Conservation (phyloP, 1,284 basidiomycete species). For the Cutaneotrichosporon arboriforme region DNA sequence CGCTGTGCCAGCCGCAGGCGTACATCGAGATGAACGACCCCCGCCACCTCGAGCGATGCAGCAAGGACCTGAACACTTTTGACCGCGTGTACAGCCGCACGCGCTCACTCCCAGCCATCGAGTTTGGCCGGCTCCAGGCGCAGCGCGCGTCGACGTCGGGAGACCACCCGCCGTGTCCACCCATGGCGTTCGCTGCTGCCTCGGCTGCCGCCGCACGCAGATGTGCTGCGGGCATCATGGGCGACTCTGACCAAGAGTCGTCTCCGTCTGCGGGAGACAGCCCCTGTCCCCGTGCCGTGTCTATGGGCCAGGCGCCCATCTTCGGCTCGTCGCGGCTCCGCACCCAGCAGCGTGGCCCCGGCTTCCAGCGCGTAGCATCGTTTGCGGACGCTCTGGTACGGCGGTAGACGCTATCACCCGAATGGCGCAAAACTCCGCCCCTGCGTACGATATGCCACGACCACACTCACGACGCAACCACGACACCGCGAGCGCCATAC, state of each 20-base stretch:
- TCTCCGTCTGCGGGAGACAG: conserved; percentile 27
- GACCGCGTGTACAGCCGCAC: conserved; percentile 74
- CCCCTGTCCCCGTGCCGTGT: conserved; percentile 31
- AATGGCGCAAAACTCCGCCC: too few species aligned
- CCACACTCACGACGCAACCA: too few species aligned
- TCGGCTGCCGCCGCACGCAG: conserved; percentile 35
- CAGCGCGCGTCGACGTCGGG: neutral
- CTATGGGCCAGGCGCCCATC: conserved; percentile 32
- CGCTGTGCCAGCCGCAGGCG: conserved; percentile 68
- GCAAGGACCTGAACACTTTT: conserved; percentile 84
- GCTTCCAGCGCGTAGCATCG: conserved; percentile 13
- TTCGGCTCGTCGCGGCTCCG: conserved; percentile 43
- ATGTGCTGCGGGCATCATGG: conserved; percentile 24
- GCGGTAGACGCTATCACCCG: neutral
- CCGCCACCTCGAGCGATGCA: conserved; percentile 66
- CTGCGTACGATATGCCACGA: too few species aligned
- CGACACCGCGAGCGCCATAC: too few species aligned
- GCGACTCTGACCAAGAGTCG: conserved; percentile 35
- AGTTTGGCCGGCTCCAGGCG: conserved; percentile 37
- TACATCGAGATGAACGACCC: conserved; percentile 97
- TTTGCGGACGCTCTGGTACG: conserved; percentile 13
- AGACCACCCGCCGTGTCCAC: conserved; percentile 24
- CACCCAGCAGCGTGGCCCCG: conserved; percentile 14
- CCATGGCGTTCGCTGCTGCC: conserved; percentile 41
- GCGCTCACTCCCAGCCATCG: conserved; percentile 77